A percentile compares a stretch with the other conserved stretches of the same genome.
Conservation (phyloP, 2,329 filamentous ascomycete species). For the Conoideocrella luteorostrata region DNA sequence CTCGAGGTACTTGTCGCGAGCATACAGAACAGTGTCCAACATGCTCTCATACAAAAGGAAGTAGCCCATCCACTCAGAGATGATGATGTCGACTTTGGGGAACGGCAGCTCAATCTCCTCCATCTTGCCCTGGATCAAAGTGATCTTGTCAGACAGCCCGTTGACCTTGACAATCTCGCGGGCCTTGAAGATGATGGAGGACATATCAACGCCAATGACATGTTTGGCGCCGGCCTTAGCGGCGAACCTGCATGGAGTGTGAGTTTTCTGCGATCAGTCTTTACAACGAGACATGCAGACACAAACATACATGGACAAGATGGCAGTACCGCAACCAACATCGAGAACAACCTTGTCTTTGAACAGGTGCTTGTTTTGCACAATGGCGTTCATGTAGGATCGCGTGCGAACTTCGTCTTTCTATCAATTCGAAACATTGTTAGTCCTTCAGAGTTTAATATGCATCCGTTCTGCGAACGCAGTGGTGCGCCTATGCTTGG, state of each 20-base stretch:
- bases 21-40: slow-evolving; percentile 96
- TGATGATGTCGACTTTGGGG: slow-evolving; percentile 97
- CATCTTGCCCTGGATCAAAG: slow-evolving; percentile 98
- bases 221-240: slow-evolving; percentile 95
- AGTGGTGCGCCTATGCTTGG: slow-evolving; percentile 10
- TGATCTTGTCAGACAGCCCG: slow-evolving; percentile 92
- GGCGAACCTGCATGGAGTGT: slow-evolving; percentile 68
- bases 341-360: slow-evolving; percentile 83
- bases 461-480: no score
- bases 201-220: slow-evolving; percentile 99
- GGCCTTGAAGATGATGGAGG: slow-evolving; percentile 98
- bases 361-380: slow-evolving; percentile 93
- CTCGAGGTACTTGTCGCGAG: slow-evolving; percentile 82
- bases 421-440: slow-evolving; percentile 45
- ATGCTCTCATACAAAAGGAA: slow-evolving; percentile 98
- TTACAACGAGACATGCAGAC: background rate
- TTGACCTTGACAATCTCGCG: slow-evolving; percentile 89
- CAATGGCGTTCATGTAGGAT: slow-evolving; percentile 95
- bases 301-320: slow-evolving; percentile 84
- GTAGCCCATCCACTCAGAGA: slow-evolving; percentile 99
- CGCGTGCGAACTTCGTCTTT: slow-evolving; percentile 97
- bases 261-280: background rate
- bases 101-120: slow-evolving; percentile 93
- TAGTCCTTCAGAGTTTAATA: no score
- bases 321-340: slow-evolving; percentile 94